These are phyloP conservation scores for Eremomyces bilateralis DNA, from an alignment of 495 filamentous ascomycete species.

Conservation along the genomic window DNA sequence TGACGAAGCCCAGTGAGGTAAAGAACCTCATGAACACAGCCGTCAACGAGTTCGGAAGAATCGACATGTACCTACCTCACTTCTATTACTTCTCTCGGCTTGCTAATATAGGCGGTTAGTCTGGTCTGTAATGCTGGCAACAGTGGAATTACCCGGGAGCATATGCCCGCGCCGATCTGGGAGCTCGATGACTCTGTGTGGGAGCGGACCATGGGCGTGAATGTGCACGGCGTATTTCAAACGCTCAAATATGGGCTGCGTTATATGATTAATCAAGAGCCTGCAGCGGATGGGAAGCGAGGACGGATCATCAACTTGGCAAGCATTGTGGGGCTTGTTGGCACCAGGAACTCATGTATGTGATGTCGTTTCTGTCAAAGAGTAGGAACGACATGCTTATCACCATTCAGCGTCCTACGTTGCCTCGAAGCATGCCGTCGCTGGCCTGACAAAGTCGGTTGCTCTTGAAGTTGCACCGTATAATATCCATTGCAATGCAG, in stretches of 20 bases:
- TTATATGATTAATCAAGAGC: slow-evolving; percentile 31
- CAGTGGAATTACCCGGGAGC: neutral
- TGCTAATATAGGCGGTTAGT: neutral
- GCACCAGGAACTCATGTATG: slow-evolving; percentile 1
- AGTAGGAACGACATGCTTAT: neutral
- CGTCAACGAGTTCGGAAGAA: slow-evolving; percentile 4
- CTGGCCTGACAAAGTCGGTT: neutral
- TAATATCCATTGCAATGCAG: slow-evolving; percentile 3
- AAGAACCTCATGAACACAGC: slow-evolving; percentile 7
- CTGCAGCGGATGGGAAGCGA: slow-evolving; percentile 18
- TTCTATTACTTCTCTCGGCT: neutral
- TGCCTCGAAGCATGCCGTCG: slow-evolving; percentile 2
- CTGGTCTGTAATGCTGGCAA: neutral
- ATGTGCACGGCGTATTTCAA: slow-evolving; percentile 11
- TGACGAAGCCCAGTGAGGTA: slow-evolving; percentile 15
- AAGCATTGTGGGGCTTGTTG: slow-evolving; percentile 26
- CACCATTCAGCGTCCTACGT: neutral
- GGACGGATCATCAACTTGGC: slow-evolving; percentile 37
- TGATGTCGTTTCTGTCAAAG: neutral
- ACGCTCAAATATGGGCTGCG: slow-evolving; percentile 26
- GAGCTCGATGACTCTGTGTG: neutral
- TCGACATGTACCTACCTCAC: slow-evolving; percentile 1
- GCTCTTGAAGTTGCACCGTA: slow-evolving; percentile 2
- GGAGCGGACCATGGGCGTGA: slow-evolving; percentile 4
- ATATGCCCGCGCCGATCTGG: neutral